Evolutionary conservation across 768 basidiomycete species (phyloP), one percentile per base, ranked within the genome.

Genomic region (Boletus insuetus): DNA sequence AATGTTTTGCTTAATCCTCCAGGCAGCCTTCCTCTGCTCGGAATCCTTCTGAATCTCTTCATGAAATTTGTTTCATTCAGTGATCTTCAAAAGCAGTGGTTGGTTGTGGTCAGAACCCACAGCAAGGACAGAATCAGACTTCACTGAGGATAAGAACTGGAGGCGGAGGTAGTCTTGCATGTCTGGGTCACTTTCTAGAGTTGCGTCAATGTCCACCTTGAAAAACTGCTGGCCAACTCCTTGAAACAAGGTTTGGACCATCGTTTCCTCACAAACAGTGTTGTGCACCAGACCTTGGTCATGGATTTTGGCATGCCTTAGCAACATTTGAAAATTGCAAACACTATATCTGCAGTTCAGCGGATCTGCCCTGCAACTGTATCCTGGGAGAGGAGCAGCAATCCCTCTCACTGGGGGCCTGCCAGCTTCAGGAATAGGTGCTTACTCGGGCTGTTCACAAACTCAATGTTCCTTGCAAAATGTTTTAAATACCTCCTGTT

Each of bases 261-360:
- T 49, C 4, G 46, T 42, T 43, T 42, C 40, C 13, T 12, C 40
- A 7, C 16, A 24, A 2, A 16, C 40, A 2, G 32, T 49, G 53
- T 49, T 8, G 24, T 8, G 31, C 6, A 14, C 40, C 2, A 54
- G 24, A 17, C 46, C 53, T 49, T 49, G 46, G 0, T 11, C 11
- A 6, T 49, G 4, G 5, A 49, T 0, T 3, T 34, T 50, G 24
- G 34, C 42, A 13, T 55, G 43, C 43, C 0, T 45, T 10, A 55
- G 37, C 8, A 55, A 2, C 0, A 43, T 55, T 13, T 39, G 54
- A 2, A 48, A 55, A 8, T 55, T 14, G 1, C 37, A 9, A 31
- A 55, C 35, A 5, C 54, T 55, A 20, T 55, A 55, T n/a, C 20
- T 31, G 48, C 54, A 55, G n/a, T 38, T 39, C 3, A 49, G n/a